A percentile compares a stretch with the other conserved stretches of the same genome.
Conservation (phyloP, 176 grass and related monocot genomes). For the Triticum urartu region DNA sequence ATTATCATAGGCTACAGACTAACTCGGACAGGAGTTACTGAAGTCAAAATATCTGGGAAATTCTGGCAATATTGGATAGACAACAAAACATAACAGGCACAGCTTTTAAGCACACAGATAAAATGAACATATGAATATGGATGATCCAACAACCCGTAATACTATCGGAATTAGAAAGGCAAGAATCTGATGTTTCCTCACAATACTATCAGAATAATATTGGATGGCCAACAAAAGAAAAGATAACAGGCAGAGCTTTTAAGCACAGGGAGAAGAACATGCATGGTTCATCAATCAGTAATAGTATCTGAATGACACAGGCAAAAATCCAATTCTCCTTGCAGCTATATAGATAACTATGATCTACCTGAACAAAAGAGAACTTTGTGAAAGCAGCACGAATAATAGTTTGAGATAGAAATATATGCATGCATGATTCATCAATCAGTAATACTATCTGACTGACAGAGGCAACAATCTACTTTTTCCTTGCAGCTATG, state of each 20-base stretch:
- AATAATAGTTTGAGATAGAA: neutral
- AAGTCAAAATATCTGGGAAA: too few relatives aligned
- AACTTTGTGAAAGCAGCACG: neutral
- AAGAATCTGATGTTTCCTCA: too few relatives aligned
- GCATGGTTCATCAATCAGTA: neutral
- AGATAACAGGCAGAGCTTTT: neutral
- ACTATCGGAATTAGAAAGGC: too few relatives aligned
- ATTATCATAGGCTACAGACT: neutral
- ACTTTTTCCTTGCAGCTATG: neutral
- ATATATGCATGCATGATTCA: neutral
- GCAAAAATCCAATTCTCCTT: neutral
- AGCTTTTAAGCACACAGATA: too few relatives aligned
- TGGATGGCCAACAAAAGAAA: neutral
- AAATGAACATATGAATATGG: too few relatives aligned
- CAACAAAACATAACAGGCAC: too few relatives aligned
- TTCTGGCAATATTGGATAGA: too few relatives aligned
- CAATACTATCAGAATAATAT: too few relatives aligned
- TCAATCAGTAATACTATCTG: neutral
- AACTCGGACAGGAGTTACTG: too few relatives aligned
- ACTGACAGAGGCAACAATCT: neutral
- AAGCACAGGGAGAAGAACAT: neutral
- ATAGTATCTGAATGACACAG: neutral
- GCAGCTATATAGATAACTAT: neutral
- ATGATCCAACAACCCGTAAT: too few relatives aligned
- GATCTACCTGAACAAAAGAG: neutral